These are phyloP conservation scores for Colletotrichum godetiae DNA, from an alignment of 2,329 filamentous ascomycete species.

Conservation along the genomic window DNA sequence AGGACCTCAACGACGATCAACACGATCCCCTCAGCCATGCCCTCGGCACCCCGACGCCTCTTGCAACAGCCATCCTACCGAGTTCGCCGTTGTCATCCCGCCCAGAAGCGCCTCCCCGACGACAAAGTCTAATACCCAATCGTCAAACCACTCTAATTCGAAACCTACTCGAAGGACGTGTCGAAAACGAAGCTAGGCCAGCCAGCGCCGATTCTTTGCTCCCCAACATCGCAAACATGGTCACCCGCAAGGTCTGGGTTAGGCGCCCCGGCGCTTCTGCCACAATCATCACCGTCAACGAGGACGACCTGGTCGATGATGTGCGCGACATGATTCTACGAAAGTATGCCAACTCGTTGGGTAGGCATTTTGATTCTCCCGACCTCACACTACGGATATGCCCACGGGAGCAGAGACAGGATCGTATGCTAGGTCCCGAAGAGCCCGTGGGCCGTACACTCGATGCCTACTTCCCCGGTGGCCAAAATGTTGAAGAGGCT, in stretches of 20 bases:
- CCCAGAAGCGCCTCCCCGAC: slow-evolving; percentile 45
- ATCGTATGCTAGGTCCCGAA: slow-evolving; percentile 84
- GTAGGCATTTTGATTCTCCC: slow-evolving; percentile 88
- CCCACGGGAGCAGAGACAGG: slow-evolving; percentile 73
- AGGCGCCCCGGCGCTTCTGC: slow-evolving; percentile 86
- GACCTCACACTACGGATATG: slow-evolving; percentile 85
- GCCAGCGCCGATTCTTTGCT: slow-evolving; percentile 48
- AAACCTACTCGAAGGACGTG: slow-evolving; percentile 61
- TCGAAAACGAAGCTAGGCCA: slow-evolving; percentile 51
- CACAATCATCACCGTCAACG: slow-evolving; percentile 85
- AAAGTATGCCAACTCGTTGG: slow-evolving; percentile 95
- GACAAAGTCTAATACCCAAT: slow-evolving; percentile 58
- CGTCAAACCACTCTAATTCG: slow-evolving; percentile 61
- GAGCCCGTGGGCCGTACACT: slow-evolving; percentile 83
- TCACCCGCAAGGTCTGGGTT: slow-evolving; percentile 92
- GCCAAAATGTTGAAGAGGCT: slow-evolving; percentile 89
- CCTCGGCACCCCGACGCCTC: slow-evolving; percentile 32
- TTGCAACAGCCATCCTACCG: slow-evolving; percentile 13
- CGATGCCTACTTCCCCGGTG: slow-evolving; percentile 86
- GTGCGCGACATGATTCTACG: slow-evolving; percentile 90
- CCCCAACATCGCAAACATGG: slow-evolving; percentile 62
- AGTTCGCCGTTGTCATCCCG: slow-evolving; percentile 35
- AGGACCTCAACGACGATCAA: slow-evolving; percentile 21
- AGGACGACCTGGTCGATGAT: slow-evolving; percentile 94
- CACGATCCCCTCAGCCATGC: slow-evolving; percentile 34